Percentiles rank a stretch among this genome's conserved stretches.
Evolutionary conservation across 2,329 filamentous ascomycete species (phyloP).

Genomic region (Xylaria sp.): DNA sequence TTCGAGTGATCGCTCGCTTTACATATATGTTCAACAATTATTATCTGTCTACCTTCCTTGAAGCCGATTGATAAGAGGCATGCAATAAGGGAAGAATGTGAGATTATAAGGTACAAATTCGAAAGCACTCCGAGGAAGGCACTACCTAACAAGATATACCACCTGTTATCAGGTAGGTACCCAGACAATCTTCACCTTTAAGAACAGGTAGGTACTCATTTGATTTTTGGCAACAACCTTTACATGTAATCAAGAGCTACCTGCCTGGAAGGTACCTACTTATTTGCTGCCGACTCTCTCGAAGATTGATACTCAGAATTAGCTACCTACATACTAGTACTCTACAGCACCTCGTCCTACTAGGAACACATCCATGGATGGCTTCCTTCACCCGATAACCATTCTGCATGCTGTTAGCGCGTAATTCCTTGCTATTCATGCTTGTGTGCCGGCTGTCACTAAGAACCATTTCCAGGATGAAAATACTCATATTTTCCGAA

Average conservation of each 20-base stretch:
- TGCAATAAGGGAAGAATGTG: background rate
- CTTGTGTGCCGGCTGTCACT: slow-evolving; percentile 45
- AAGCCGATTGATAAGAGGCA: background rate
- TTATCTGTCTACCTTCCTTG: background rate
- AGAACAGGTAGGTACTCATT: too few species aligned
- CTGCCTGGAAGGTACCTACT: too few species aligned
- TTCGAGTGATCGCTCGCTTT: background rate
- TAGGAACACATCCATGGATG: slow-evolving; percentile 49
- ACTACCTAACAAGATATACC: background rate
- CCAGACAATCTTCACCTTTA: too few species aligned
- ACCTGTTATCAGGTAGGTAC: too few species aligned
- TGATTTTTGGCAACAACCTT: too few species aligned
- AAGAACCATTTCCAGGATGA: slow-evolving; percentile 46
- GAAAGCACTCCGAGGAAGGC: background rate
- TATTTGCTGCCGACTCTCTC: background rate
- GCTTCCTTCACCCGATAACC: slow-evolving; percentile 40
- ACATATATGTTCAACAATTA: background rate
- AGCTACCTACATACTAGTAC: too few species aligned
- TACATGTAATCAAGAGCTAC: too few species aligned
- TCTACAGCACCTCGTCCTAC: slow-evolving; percentile 42
- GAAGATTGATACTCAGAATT: slow-evolving; percentile 1
- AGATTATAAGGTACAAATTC: slow-evolving; percentile 2
- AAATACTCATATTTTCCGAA: slow-evolving; percentile 51
- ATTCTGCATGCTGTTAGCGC: slow-evolving; percentile 24
- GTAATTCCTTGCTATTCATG: slow-evolving; percentile 48